Percentiles rank a stretch among this genome's conserved stretches.
phyloP scores from a whole-genome alignment of 2,329 filamentous ascomycete species.

The Spiromastix sp. region DNA sequence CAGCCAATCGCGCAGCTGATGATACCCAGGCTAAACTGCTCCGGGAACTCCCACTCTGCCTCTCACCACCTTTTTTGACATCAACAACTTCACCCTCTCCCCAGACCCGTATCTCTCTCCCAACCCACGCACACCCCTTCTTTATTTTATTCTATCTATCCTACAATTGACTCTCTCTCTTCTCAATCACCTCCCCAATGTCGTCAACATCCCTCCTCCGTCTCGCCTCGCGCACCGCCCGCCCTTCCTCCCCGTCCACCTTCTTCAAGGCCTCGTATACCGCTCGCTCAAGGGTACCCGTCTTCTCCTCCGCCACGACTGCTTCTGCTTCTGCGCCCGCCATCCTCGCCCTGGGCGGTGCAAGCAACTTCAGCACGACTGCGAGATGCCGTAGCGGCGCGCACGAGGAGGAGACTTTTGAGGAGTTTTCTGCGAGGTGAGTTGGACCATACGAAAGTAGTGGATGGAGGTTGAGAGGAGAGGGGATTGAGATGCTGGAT shows the following conservation, averaged over 20 bases:
- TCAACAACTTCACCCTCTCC: too few species aligned
- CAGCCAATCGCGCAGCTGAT: not conserved
- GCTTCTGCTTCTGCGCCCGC: constrained; percentile 39
- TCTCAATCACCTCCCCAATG: constrained; percentile 35
- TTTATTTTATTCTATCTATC: too few species aligned
- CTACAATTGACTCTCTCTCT: too few species aligned
- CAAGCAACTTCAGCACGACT: constrained; percentile 51
- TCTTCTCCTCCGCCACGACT: constrained; percentile 40
- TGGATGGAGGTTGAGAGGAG: constrained; percentile 9
- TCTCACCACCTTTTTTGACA: not conserved
- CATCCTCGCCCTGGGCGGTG: constrained; percentile 43
- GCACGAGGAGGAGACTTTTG: constrained; percentile 82
- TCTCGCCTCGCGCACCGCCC: constrained; percentile 57
- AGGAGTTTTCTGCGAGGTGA: constrained; percentile 97
- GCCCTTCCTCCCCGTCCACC: constrained; percentile 41
- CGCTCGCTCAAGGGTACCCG: constrained; percentile 48
- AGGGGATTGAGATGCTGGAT: not conserved
- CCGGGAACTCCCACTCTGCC: constrained; percentile 8
- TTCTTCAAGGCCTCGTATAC: constrained; percentile 55
- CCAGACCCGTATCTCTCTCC: too few species aligned
- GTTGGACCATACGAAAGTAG: constrained; percentile 17
- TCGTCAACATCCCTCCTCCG: constrained; percentile 60
- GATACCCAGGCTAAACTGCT: constrained; percentile 7
- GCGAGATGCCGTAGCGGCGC: constrained; percentile 47
- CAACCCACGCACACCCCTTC: constrained; percentile 3